Base-by-base conservation (phyloP, 2,329 filamentous ascomycete genomes). In the Xylariaceae sp. region DNA sequence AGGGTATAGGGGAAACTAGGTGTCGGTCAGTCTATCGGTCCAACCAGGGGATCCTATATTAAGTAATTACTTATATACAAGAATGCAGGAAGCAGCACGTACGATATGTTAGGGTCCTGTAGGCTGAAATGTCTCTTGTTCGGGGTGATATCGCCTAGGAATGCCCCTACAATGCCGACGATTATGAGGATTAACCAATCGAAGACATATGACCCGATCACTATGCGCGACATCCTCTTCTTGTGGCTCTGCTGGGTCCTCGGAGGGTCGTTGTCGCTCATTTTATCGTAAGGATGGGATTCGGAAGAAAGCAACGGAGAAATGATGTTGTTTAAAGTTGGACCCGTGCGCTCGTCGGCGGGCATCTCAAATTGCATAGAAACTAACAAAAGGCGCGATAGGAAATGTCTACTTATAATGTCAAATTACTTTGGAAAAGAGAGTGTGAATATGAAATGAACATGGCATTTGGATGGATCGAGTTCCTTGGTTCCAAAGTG, bases 91-190 rank as follows among this genome's bases (percentile, higher is more conserved):
- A 20, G 56, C 26, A 19, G 9, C 37, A 74, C 81, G 55, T 73
- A 85, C 82, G 90, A 89, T 67, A 97, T 96, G 59, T 84, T 83
- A 20, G 87, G 84, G 67, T 97, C 87, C 61, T 85, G 78, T 6
- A 91, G 81, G 32, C 84, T 87, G 71, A 95, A 93, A 0, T 87
- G 86, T 37, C 87, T 81, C 64, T 85, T 84, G 66, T 87, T 89
- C 0, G 89, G 89, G 0, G 79, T 77, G 49, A 87, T 74, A 44
- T 76, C 75, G 57, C 82, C 83, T 63, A 90, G 81, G 6, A 80
- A 78, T 53, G 76, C 81, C 53, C 86, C 87, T 40, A 89, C 75
- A 14, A 78, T 79, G 21, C 81, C 85, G 20, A 85, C 82, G 18
- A 73, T 79, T 40, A 88, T 73, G 55, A 90, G 82, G 56, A 90